Percentiles rank a stretch among this genome's conserved stretches.
Conservation (phyloP, 345 rosid genomes). For the Toxicodendron radicans region DNA sequence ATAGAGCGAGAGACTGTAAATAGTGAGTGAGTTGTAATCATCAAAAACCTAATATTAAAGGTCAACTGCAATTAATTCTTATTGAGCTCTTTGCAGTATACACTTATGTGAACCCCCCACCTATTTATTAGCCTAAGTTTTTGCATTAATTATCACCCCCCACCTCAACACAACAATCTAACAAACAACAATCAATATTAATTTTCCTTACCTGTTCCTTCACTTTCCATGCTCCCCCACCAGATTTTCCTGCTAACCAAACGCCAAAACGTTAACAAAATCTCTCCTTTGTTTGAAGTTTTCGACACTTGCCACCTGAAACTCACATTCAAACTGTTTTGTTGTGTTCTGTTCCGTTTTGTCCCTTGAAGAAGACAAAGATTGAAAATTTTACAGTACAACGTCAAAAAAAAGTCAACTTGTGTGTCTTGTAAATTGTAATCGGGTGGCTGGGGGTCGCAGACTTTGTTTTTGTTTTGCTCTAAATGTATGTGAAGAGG, state of each 20-base stretch:
- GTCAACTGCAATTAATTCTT: slow-evolving; percentile 41
- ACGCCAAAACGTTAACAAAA: background rate
- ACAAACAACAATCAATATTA: slow-evolving; percentile 11
- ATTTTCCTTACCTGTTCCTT: slow-evolving; percentile 9
- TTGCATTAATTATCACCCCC: slow-evolving; percentile 41
- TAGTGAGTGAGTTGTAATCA: slow-evolving; percentile 31
- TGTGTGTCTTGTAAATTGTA: background rate
- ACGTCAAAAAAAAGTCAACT: background rate
- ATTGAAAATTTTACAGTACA: slow-evolving; percentile 6
- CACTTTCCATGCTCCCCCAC: slow-evolving; percentile 16
- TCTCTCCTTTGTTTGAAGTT: background rate
- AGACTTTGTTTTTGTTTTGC: background rate
- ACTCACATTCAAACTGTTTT: background rate
- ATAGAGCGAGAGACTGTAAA: background rate
- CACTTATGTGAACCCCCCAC: slow-evolving; percentile 7
- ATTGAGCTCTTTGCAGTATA: slow-evolving; percentile 8
- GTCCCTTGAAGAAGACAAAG: slow-evolving; percentile 21
- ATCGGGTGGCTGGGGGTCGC: background rate
- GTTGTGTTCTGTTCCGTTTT: background rate
- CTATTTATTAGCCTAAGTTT: slow-evolving; percentile 42
- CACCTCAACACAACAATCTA: slow-evolving; percentile 33
- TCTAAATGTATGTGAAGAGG: no score
- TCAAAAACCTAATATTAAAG: slow-evolving; percentile 22
- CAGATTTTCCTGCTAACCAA: slow-evolving; percentile 25
- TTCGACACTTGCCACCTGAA: background rate